Evolutionary conservation across 1,139 yeast species (phyloP).

Genomic region (Taphrina sp.): DNA sequence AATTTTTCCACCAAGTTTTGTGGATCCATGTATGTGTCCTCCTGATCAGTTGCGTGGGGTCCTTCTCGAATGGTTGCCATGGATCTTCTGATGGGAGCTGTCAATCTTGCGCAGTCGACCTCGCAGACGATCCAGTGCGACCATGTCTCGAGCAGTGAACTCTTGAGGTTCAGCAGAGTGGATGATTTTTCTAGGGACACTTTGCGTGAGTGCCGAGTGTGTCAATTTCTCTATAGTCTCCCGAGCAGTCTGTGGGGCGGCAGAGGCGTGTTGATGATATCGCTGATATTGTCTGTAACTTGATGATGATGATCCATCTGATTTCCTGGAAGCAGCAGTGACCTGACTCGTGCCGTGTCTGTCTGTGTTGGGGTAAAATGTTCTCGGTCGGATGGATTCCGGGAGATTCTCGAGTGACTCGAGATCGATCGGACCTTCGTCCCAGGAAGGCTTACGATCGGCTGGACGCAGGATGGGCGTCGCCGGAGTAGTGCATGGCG

Average conservation of each 20-base stretch:
- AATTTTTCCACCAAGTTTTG: no score
- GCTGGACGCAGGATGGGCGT: not conserved
- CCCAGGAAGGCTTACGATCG: not conserved
- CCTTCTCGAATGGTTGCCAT: no score
- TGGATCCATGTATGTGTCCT: no score
- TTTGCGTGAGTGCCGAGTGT: not conserved
- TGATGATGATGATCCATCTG: not conserved
- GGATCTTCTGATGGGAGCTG: no score
- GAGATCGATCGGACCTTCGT: not conserved
- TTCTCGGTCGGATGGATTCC: not conserved
- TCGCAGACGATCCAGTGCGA: slow-evolving; percentile 5
- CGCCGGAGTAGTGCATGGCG: no score
- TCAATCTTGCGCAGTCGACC: no score
- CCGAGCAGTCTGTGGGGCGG: not conserved
- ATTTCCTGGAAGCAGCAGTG: no score
- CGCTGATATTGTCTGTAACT: not conserved
- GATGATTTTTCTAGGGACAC: not conserved
- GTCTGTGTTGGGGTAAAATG: no score
- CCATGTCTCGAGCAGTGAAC: slow-evolving; percentile 8
- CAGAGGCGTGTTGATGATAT: not conserved
- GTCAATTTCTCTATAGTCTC: not conserved
- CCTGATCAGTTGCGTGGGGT: no score
- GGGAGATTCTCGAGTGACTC: not conserved
- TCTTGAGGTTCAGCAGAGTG: not conserved
- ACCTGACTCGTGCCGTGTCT: no score